Evolutionary conservation across 306 rosid species (phyloP), one percentile per base, ranked within the genome.

Genomic region (Inga leiocalycina): DNA sequence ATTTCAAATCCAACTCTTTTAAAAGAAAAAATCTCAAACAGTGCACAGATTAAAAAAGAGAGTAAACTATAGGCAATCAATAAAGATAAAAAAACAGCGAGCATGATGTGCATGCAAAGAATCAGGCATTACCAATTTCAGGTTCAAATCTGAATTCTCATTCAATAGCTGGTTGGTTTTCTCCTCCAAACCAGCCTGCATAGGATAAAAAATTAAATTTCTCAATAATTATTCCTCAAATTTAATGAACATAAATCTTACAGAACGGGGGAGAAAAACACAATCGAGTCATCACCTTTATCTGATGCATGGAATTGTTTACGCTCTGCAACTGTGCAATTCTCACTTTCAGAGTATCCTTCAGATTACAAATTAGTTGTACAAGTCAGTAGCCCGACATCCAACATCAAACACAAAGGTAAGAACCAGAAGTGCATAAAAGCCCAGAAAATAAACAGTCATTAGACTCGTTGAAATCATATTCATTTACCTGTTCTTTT

Each of bases 321-420:
- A 88, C 97, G 27, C 76, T 79, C 91, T 77, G 88, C 75, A 91
- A 78, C 61, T 82, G 90, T 69, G 81, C 84, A 74, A 91, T 77
- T 86, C 84, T 90, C 91, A 74, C 82, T 82, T 87, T 93, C 81
- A 88, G 85, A 79, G 79, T 83, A 59, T 81, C 87, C 98, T 91
- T 91, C 80, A 87, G 80, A 78, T 64, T 30, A 74, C 82, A 51
- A 44, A 65, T 85, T 75, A 83, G 71, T 48, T 51, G 76, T 75
- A 71, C 30, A 62, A 52, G 69, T 80, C 52, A 41, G 67, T 24
- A 61, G 67, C 5, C 37, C 85, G 78, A 69, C 68, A 81, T 39
- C 79, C 76, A 82, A 78, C 27, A 51, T 49, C 32, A 71, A 43
- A 70, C 17, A 59, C 79, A 67, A 46, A 82, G 27, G 56, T 24